Conservation (phyloP, 2,329 filamentous ascomycete species). For the Calonectria multiphialidica region DNA sequence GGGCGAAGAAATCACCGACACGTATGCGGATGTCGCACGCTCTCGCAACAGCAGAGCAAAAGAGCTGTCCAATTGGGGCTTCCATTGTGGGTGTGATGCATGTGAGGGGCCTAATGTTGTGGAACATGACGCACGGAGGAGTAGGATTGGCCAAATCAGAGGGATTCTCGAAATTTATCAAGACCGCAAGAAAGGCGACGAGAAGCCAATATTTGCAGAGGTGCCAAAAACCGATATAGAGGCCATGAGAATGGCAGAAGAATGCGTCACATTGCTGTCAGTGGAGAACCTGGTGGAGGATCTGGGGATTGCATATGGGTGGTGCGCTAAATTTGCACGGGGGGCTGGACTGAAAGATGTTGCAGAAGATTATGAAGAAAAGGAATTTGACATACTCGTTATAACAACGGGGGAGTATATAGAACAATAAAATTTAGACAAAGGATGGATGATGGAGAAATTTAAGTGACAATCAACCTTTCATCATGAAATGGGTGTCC, state of each 20-base stretch:
- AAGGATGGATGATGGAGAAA: too few relatives aligned
- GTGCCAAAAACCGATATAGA: constrained; percentile 13
- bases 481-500: too few relatives aligned
- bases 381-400: constrained; percentile 24
- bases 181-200: background rate
- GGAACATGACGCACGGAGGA: constrained; percentile 15
- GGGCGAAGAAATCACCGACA: constrained; percentile 27
- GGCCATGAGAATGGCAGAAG: constrained; percentile 20
- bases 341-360: background rate
- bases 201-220: constrained; percentile 20
- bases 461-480: too few relatives aligned
- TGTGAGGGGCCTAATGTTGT: constrained; percentile 14
- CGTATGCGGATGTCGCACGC: constrained; percentile 23
- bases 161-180: constrained; percentile 21
- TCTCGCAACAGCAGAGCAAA: constrained; percentile 8
- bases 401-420: constrained; percentile 20
- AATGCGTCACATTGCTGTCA: background rate
- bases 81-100: constrained; percentile 12
- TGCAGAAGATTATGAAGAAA: constrained; percentile 17
- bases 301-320: constrained; percentile 13
- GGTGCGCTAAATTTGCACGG: constrained; percentile 23
- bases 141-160: constrained; percentile 17
- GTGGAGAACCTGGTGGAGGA: constrained; percentile 20
- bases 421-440: background rate
- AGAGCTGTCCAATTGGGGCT: constrained; percentile 26